Conservation (phyloP, 2,329 filamentous ascomycete genomes). For the Fusarium devonianum region DNA sequence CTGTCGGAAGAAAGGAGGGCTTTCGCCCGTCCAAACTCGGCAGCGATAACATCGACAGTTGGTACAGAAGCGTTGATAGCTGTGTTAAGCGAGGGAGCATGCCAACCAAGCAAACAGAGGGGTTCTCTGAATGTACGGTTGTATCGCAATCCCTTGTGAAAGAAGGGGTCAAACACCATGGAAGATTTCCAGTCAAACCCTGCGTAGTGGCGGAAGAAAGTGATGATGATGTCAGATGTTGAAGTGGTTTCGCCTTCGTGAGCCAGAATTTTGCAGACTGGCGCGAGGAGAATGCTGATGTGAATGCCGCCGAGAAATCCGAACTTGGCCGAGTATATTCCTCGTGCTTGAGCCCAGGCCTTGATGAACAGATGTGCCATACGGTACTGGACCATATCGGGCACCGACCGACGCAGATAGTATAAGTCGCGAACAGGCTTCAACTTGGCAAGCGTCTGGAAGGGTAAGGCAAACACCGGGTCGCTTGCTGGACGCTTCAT, state of each 20-base stretch:
- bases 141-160: conserved; percentile 61
- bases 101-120: conserved; percentile 69
- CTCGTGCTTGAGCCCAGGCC: conserved; percentile 66
- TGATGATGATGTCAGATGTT: conserved; percentile 59
- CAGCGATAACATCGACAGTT: conserved; percentile 58
- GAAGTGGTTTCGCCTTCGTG: conserved; percentile 48
- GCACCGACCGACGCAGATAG: conserved; percentile 66
- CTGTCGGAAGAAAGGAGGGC: conserved; percentile 47
- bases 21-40: conserved; percentile 59
- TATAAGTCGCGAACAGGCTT: conserved; percentile 69
- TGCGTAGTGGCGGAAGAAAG: conserved; percentile 71
- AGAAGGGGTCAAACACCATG: conserved; percentile 66
- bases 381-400: conserved; percentile 64
- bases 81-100: conserved; percentile 68
- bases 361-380: conserved; percentile 66
- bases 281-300: conserved; percentile 66
- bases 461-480: conserved; percentile 62
- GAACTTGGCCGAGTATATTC: conserved; percentile 70
- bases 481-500: conserved; percentile 58
- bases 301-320: conserved; percentile 72
- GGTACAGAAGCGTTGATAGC: conserved; percentile 61
- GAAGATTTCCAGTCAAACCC: conserved; percentile 64
- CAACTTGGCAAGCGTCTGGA: conserved; percentile 65
- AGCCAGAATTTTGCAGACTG: conserved; percentile 64
- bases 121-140: conserved; percentile 64